A percentile compares a stretch with the other conserved stretches of the same genome.
Conservation (phyloP, 169 alveolate genomes). For the Toxoplasma gondii region DNA sequence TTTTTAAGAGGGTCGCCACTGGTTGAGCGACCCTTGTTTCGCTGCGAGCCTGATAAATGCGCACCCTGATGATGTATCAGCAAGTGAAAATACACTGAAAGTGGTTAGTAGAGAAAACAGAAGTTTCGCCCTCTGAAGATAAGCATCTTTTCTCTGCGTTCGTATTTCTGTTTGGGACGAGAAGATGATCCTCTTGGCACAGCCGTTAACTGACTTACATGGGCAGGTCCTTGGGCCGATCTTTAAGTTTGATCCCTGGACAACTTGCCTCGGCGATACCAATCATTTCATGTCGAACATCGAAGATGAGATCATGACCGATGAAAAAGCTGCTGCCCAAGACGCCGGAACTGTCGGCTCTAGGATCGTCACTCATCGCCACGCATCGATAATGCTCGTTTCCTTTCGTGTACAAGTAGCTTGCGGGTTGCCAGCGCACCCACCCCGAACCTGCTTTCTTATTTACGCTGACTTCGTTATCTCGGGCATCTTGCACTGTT, state of each 20-base stretch:
- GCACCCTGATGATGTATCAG: too few species aligned
- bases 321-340: conserved; percentile 64
- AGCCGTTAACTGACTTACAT: not conserved
- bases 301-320: conserved; percentile 57
- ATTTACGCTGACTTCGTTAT: not conserved
- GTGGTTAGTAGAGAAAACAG: too few species aligned
- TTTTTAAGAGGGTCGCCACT: too few species aligned
- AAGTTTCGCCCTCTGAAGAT: too few species aligned
- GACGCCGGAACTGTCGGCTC: conserved; percentile 32
- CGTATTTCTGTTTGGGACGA: too few species aligned
- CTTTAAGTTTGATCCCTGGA: conserved; percentile 49
- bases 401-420: conserved; percentile 59
- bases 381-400: conserved; percentile 59
- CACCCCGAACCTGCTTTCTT: not conserved
- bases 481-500: not conserved
- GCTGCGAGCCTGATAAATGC: too few species aligned
- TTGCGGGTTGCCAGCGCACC: conserved; percentile 56
- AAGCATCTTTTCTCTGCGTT: too few species aligned
- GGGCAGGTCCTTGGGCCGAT: conserved; percentile 54
- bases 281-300: conserved; percentile 36
- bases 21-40: too few species aligned
- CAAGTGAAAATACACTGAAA: too few species aligned
- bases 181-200: not conserved
- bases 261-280: conserved; percentile 62
- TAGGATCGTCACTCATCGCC: conserved; percentile 46